Percentiles rank a stretch among this genome's conserved stretches.
Conservation (phyloP, 2,329 filamentous ascomycete species). For the Fusarium chlamydosporum region DNA sequence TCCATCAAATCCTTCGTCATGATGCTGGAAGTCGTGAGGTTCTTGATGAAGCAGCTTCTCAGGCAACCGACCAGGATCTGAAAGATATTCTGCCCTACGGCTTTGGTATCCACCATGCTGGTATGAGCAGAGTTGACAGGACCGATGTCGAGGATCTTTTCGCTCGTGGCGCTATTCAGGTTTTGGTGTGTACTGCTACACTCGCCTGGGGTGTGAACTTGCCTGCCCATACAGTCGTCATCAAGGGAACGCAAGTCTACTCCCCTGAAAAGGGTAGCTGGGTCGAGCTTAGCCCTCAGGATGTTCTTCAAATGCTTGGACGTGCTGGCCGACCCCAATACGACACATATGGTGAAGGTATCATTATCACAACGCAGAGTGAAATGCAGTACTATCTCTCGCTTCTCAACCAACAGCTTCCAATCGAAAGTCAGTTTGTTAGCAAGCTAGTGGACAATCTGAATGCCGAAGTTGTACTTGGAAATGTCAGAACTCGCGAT, state of each 20-base stretch:
- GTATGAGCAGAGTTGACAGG: constrained; percentile 95
- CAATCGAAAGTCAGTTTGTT: constrained; percentile 96
- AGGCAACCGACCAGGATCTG: constrained; percentile 86
- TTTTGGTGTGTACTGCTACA: constrained; percentile 97
- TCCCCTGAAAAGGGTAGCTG: constrained; percentile 98
- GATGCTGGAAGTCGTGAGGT: constrained; percentile 94
- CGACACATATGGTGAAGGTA: constrained; percentile 97
- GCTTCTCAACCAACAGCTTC: constrained; percentile 94
- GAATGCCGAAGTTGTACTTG: constrained; percentile 95
- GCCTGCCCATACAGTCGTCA: constrained; percentile 97
- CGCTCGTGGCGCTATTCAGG: constrained; percentile 89
- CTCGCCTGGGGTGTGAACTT: constrained; percentile 99
- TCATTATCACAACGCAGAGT: constrained; percentile 95
- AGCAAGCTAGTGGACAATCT: constrained; percentile 95
- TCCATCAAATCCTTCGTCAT: constrained; percentile 92
- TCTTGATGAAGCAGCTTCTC: constrained; percentile 84
- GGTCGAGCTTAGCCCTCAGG: constrained; percentile 97
- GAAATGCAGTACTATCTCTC: constrained; percentile 99
- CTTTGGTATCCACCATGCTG: constrained; percentile 98
- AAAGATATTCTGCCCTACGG: constrained; percentile 97
- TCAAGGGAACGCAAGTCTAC: constrained; percentile 98
- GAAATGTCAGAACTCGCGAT: constrained; percentile 90
- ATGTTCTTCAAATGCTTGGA: constrained; percentile 98
- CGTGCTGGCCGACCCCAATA: constrained; percentile 96
- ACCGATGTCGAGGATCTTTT: constrained; percentile 96